These are phyloP conservation scores for Geum urbanum DNA, from an alignment of 306 rosid species.

Conservation along the genomic window DNA sequence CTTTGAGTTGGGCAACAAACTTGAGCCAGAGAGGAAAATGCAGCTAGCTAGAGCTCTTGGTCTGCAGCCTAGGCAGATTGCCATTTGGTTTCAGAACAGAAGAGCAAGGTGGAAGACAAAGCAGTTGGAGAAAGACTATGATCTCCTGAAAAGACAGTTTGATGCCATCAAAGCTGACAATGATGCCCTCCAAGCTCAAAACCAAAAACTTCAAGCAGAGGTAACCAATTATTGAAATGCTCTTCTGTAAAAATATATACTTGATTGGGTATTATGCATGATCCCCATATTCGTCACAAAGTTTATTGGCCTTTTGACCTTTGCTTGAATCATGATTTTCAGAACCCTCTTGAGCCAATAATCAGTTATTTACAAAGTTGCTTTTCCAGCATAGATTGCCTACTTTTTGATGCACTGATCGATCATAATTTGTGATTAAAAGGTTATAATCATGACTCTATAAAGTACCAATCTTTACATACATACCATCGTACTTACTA, in stretches of 20 bases:
- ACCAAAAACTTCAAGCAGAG: conserved; percentile 85
- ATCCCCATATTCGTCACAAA: conserved; percentile 14
- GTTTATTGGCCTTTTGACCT: conserved; percentile 36
- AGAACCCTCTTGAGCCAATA: conserved; percentile 35
- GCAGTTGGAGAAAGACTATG: conserved; percentile 90
- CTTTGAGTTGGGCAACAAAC: conserved; percentile 89
- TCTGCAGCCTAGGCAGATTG: conserved; percentile 84
- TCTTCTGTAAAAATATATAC: conserved; percentile 22
- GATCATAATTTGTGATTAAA: conserved; percentile 30
- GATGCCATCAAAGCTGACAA: conserved; percentile 72
- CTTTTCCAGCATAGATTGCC: conserved; percentile 21
- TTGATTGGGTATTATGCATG: conserved; percentile 19
- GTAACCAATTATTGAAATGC: conserved; percentile 29
- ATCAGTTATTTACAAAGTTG: conserved; percentile 33
- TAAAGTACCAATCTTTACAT: conserved; percentile 19
- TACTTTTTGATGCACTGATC: conserved; percentile 29
- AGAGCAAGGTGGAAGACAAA: conserved; percentile 97
- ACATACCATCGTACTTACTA: neutral
- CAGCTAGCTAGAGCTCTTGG: conserved; percentile 86
- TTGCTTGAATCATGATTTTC: conserved; percentile 26
- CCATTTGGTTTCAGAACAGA: conserved; percentile 92
- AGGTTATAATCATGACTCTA: conserved; percentile 5
- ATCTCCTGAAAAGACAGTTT: conserved; percentile 71
- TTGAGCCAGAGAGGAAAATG: conserved; percentile 96
- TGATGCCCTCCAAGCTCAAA: conserved; percentile 66